Evolutionary conservation across 306 rosid species (phyloP).

Genomic region (Vicia faba): DNA sequence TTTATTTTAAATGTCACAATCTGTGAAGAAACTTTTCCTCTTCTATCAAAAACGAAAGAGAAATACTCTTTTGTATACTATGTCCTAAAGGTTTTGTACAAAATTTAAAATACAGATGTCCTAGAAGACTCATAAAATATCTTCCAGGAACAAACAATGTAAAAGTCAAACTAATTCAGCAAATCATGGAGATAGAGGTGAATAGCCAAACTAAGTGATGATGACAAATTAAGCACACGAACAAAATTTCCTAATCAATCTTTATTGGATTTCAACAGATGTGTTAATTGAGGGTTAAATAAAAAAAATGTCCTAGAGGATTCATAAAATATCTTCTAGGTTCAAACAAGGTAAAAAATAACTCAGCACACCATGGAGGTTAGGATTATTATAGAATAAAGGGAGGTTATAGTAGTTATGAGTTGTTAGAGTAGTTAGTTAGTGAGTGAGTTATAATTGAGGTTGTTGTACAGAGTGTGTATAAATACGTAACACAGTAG

Average conservation of each 20-base stretch:
- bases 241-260: background rate
- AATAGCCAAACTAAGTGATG: background rate
- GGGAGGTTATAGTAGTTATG: background rate
- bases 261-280: background rate
- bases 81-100: background rate
- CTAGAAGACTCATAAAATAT: background rate
- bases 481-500: background rate
- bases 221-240: background rate
- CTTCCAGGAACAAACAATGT: background rate
- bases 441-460: background rate
- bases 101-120: background rate
- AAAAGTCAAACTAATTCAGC: background rate
- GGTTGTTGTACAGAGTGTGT: background rate
- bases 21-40: background rate
- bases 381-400: background rate
- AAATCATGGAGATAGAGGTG: background rate
- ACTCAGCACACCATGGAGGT: background rate
- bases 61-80: background rate
- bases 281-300: background rate
- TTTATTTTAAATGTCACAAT: slow-evolving; percentile 11
- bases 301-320: slow-evolving; percentile 11
- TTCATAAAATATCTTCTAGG: background rate
- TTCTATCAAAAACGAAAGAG: background rate
- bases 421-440: background rate
- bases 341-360: slow-evolving; percentile 22